Evolutionary conservation across 768 basidiomycete genomes (phyloP), one percentile per base, ranked within the genome.

Genomic region (Boletus subcaerulescens): DNA sequence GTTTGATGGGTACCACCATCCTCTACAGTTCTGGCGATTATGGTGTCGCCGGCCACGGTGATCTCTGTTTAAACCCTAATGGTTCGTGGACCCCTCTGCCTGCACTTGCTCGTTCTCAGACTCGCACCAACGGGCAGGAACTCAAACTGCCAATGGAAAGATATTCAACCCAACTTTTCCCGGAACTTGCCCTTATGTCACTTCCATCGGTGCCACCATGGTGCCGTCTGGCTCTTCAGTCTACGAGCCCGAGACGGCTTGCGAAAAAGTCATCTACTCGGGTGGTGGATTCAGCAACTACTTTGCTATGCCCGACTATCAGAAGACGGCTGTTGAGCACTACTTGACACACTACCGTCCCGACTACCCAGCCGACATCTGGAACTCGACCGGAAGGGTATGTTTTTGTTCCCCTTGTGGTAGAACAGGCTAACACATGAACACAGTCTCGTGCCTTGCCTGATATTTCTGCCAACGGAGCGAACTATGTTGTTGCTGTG

Each of bases 131-230:
- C 50, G 29, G 3, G 17, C 17, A 39, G 38, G 38, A 17, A 39
- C 38, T 9, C 15, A 17, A 29, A 38, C 76, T 2, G 72, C 77
- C 38, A 72, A 74, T 52, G 83, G 82, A 22, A 76, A 32, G 6
- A 47, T 58, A 11, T 85, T 86, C 76, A 81, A 80, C 50, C 84
- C 85, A 9, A 61, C 66, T 5, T 82, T 77, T 73, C 80, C 78
- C 10, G 70, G 58, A 5, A 74, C 77, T 0, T 81, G 80, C 56
- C 79, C 80, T 1, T 81, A 74, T 47, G 65, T 81, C 22, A 81
- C 80, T n/a, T 74, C 80, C 6, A 77, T 82, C 36, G 80, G 81
- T 11, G 65, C 75, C 0, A 78, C 74, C 1, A 70, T 71, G 43
- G 70, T 84, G 52, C 66, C 71, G 5, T 69, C 69, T 32, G 48